Base-by-base conservation (phyloP, 148 eudicot species). In the Vaccinium darrowii region DNA sequence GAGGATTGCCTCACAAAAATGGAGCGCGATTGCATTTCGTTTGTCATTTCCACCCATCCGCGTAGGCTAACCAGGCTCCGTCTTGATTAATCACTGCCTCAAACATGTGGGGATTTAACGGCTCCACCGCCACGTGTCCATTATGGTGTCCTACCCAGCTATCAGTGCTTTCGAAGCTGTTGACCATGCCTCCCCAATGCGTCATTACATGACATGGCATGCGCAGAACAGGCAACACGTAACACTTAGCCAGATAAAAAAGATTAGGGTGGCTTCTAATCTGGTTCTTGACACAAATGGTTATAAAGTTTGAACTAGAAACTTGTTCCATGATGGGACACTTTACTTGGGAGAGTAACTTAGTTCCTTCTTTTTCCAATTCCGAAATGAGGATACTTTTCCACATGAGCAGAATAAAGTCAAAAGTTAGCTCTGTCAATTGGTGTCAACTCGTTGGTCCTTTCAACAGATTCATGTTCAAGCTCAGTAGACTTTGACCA, bases 401-500 rank as follows among this genome's bases (percentile, higher is more conserved):
- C 62, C 60, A 52, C 47, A 27, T 71, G 51, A 69, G 69, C 33
- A 82, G 65, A 63, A 7, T n/a, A 49, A 65, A 50, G 74, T 47
- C 43, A 15, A 21, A 23, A 11, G 30, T 3, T 62, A 81, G 84
- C n/a, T 54, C 3, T 82, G 16, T 82, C 73, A 69, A 50, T 82
- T 18, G 14, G 33, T n/a, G 16, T 72, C n/a, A 52, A 52, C 65
- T 52, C 1, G 1, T 19, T 71, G 54, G 47, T 21, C 30, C 47
- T 82, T 52, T 72, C 67, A 30, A 25, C 14, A 50, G 76, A 50
- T 27, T 82, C 18, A 33, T 50, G 16, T 52, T 50, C 16, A n/a
- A 82, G 43, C 49, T 82, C 63, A 50, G 23, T 53, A 33, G 21
- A 54, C 79, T 71, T 71, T 82, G 78, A 53, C 33, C 18, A 51